Percentiles rank a stretch among this genome's conserved stretches.
Conservation (phyloP, 306 rosid genomes). For the Lupinus albus region DNA sequence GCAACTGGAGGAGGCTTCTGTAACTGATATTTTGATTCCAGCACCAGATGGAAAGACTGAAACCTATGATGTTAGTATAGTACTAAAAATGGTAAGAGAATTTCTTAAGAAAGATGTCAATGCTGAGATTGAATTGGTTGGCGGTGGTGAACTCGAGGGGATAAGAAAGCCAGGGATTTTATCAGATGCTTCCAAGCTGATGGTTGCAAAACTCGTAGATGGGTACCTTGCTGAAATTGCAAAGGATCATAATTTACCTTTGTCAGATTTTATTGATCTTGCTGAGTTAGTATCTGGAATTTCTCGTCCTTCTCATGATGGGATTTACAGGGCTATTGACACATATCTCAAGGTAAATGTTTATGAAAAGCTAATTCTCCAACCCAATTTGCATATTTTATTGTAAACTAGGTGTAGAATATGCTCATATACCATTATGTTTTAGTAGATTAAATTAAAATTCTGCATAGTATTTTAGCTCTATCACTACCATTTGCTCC, state of each 20-base stretch:
- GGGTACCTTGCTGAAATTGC: constrained; percentile 91
- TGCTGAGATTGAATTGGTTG: constrained; percentile 65
- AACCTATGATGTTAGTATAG: constrained; percentile 62
- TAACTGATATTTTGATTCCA: constrained; percentile 70
- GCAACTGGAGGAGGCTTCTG: constrained; percentile 92
- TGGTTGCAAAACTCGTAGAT: constrained; percentile 90
- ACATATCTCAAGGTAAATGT: constrained; percentile 83
- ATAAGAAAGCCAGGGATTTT: constrained; percentile 66
- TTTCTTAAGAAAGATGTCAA: constrained; percentile 63
- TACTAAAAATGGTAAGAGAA: constrained; percentile 70
- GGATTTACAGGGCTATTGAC: constrained; percentile 90
- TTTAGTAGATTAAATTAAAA: too few species aligned
- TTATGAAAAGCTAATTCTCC: constrained; percentile 24
- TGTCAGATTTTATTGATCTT: constrained; percentile 68
- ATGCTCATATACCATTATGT: neutral
- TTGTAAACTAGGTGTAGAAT: constrained; percentile 1
- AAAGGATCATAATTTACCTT: constrained; percentile 72
- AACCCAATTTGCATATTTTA: constrained; percentile 2
- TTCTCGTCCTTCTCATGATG: constrained; percentile 83
- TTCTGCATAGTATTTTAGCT: constrained; percentile 8
- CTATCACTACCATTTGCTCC: neutral
- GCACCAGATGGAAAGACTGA: constrained; percentile 62
- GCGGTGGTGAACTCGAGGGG: constrained; percentile 54
- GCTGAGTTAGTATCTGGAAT: constrained; percentile 71
- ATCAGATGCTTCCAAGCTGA: constrained; percentile 89